Conservation (phyloP, 164 flowering plant genomes). For the Tinospora cordifolia region DNA sequence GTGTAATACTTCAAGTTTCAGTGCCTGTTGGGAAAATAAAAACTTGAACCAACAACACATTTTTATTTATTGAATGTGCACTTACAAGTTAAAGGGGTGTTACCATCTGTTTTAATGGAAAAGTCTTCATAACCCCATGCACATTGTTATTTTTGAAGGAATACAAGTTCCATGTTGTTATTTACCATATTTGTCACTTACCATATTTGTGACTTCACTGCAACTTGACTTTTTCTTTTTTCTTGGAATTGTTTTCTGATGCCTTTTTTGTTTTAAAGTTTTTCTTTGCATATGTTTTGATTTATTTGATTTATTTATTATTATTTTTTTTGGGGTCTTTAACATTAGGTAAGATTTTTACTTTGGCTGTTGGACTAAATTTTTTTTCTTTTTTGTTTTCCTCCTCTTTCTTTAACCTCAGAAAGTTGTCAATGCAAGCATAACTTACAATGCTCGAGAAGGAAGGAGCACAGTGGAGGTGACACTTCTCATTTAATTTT, state of each 20-base stretch:
- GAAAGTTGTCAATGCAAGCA: constrained; percentile 67
- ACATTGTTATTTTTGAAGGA: background rate
- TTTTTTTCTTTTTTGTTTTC: background rate
- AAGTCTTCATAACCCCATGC: background rate
- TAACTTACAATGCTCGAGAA: constrained; percentile 74
- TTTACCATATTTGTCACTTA: background rate
- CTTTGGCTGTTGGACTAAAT: background rate
- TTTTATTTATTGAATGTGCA: no score
- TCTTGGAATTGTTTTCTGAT: background rate
- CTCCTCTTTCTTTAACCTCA: no score
- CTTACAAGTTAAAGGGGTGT: background rate
- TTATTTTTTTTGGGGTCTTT: no score
- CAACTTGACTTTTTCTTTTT: background rate
- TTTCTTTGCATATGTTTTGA: background rate
- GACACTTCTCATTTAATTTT: constrained; percentile 4
- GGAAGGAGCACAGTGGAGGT: constrained; percentile 82
- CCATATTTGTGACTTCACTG: background rate
- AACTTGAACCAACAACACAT: no score
- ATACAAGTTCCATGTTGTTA: background rate
- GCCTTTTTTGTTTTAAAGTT: no score
- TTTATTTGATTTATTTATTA: no score
- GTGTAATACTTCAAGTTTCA: no score
- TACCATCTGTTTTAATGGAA: background rate
- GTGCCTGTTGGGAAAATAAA: no score
- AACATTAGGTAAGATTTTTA: background rate